Base-by-base conservation (phyloP, 345 rosid species). In the Barbarea vulgaris region DNA sequence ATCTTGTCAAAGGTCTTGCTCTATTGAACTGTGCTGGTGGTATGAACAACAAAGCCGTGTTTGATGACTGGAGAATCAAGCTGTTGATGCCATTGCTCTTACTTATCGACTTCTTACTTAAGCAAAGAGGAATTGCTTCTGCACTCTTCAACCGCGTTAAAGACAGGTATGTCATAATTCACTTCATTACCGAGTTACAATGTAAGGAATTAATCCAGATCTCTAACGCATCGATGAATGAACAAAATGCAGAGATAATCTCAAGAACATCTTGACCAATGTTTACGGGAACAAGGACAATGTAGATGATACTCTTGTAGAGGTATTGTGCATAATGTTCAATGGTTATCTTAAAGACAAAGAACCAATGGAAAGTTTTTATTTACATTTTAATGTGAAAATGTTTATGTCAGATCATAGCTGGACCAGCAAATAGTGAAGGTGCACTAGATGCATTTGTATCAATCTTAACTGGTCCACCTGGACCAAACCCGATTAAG, bases 21-120 rank as follows among this genome's bases (percentile, higher is more conserved):
- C 82, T 93, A 58, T 69, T 93, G 83, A 93, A 93, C 7, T 93
- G 97, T 81, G 85, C 98, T 27, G 97, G 98, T 74, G 97, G 98
- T 54, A 91, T 93, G 98, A 93, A 93, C 83, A 91, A 91, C 81
- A 91, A 93, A 83, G 97, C 97, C 2, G 80, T 91, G 66, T 90
- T 93, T 71, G 94, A 93, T 27, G 97, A 93, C 82, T 93, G 98
- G 97, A 87, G 98, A 87, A 89, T 93, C 87, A 93, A 86, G 83
- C 82, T 91, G 4, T 21, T 93, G 51, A 71, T 86, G 19, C 96
- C 96, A 9, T 71, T 93, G 79, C 88, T 93, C 59, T 89, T 86
- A 86, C 79, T 93, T 39, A 11, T 93, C 24, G 98, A 91, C 81
- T 88, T 89, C 70, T 78, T 93, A 57, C 69, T 93, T 64, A 91